Percentiles rank a stretch among this genome's conserved stretches.
Evolutionary conservation across 208 protist species (phyloP).

Genomic region (Crithidia thermophila): DNA sequence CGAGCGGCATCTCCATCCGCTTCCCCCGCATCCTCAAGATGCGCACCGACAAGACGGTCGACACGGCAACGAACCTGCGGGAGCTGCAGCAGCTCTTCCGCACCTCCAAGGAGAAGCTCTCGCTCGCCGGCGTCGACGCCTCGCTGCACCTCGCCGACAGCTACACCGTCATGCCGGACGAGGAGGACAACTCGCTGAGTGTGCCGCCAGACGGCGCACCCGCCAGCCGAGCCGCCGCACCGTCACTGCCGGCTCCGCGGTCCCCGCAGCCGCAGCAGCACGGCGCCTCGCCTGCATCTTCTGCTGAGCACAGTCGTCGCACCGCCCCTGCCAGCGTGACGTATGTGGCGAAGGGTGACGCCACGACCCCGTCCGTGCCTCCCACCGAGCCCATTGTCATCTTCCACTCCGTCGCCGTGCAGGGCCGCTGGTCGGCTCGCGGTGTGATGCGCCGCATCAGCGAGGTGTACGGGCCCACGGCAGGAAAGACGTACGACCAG

Average conservation of each 20-base stretch:
- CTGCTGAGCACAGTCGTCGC: neutral
- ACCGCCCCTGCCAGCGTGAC: neutral
- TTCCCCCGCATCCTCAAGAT: constrained; percentile 78
- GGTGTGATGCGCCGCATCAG: constrained; percentile 57
- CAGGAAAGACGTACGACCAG: constrained; percentile 39
- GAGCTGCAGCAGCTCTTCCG: constrained; percentile 58
- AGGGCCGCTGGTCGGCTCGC: constrained; percentile 38
- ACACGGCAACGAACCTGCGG: constrained; percentile 52
- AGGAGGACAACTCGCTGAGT: constrained; percentile 16
- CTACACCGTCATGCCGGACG: constrained; percentile 25
- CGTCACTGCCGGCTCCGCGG: neutral
- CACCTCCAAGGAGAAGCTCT: constrained; percentile 27
- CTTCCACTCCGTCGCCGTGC: constrained; percentile 40
- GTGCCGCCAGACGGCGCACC: neutral
- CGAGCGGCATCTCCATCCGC: constrained; percentile 59
- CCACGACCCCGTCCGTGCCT: constrained; percentile 20
- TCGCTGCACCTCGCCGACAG: constrained; percentile 26
- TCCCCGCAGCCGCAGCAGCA: neutral
- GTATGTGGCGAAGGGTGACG: constrained; percentile 24
- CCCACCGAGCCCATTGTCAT: constrained; percentile 36
- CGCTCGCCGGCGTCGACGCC: constrained; percentile 17
- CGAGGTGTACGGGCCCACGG: constrained; percentile 28
- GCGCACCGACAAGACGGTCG: constrained; percentile 68
- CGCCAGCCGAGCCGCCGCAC: neutral
- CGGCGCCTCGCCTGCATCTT: neutral